Evolutionary conservation across 2,329 filamentous ascomycete species (phyloP).

Genomic region (Xylariales sp.): DNA sequence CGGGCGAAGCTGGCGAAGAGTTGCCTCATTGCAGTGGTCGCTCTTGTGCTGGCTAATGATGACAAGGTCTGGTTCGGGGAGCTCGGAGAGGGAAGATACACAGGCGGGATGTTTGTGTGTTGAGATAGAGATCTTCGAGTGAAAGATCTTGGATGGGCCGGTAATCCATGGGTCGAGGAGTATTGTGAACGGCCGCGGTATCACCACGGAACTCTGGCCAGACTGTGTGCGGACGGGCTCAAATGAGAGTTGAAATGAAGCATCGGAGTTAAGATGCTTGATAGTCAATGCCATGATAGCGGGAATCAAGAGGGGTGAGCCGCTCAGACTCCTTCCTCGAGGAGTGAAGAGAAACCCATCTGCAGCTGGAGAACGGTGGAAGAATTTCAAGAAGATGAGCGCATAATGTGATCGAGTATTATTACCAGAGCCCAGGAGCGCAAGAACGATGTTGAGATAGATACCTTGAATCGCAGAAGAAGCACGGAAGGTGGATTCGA

Average conservation of each 20-base stretch:
- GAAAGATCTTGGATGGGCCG: conserved; percentile 55
- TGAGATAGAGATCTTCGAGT: conserved; percentile 56
- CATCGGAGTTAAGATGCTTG: conserved; percentile 60
- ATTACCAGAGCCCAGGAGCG: neutral
- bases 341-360: neutral
- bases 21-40: conserved; percentile 68
- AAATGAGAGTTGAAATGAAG: conserved; percentile 62
- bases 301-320: neutral
- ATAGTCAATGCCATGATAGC: conserved; percentile 56
- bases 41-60: conserved; percentile 44
- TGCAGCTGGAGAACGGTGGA: neutral
- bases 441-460: neutral
- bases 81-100: conserved; percentile 44
- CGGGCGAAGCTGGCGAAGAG: conserved; percentile 58
- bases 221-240: conserved; percentile 31
- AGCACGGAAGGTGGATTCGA: too few species aligned
- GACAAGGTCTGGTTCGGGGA: conserved; percentile 40
- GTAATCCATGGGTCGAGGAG: conserved; percentile 69
- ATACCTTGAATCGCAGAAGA: too few species aligned
- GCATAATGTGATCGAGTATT: neutral
- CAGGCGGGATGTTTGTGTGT: conserved; percentile 51
- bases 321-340: neutral
- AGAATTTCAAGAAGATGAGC: neutral
- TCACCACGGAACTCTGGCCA: conserved; percentile 27
- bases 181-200: conserved; percentile 55